These are phyloP conservation scores for Heliocybe sulcata DNA, from an alignment of 1,284 basidiomycete species.

Conservation along the genomic window DNA sequence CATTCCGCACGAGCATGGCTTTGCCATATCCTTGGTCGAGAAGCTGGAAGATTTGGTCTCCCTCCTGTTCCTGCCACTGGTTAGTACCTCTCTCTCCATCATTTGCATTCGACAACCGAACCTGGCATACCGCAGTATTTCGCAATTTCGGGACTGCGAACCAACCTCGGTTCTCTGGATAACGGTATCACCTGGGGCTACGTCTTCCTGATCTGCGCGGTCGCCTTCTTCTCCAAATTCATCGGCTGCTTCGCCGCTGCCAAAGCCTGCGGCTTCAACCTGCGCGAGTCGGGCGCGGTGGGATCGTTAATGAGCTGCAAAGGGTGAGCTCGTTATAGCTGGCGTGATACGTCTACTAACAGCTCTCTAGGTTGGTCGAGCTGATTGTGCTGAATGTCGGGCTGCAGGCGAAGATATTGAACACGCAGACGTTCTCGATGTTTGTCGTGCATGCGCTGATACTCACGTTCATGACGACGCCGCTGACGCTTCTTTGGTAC, in stretches of 20 bases:
- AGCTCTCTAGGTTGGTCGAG: conserved; percentile 58
- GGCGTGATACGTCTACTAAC: neutral
- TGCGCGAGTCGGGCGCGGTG: conserved; percentile 79
- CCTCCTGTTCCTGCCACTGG: conserved; percentile 77
- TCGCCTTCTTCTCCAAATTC: conserved; percentile 81
- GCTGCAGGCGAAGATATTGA: conserved; percentile 72
- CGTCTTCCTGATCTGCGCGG: conserved; percentile 70
- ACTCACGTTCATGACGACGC: conserved; percentile 58
- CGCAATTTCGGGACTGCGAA: conserved; percentile 74
- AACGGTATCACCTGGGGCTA: conserved; percentile 83
- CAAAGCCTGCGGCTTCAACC: conserved; percentile 58
- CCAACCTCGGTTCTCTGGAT: conserved; percentile 76
- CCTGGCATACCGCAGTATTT: conserved; percentile 53
- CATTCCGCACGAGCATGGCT: conserved; percentile 85
- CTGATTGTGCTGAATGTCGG: conserved; percentile 94
- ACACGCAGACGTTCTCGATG: conserved; percentile 74
- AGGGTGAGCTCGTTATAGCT: conserved; percentile 44
- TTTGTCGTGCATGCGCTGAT: conserved; percentile 86
- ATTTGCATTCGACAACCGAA: neutral
- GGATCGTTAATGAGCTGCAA: conserved; percentile 94
- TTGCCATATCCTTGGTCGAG: conserved; percentile 69
- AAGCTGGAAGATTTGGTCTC: conserved; percentile 75
- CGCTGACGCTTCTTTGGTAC: conserved; percentile 71
- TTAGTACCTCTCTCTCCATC: conserved; percentile 24
- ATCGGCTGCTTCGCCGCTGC: conserved; percentile 61